Percentiles rank a stretch among this genome's conserved stretches.
phyloP scores from a whole-genome alignment of 1,284 basidiomycete genomes.

The Ceratobasidium sp. region DNA sequence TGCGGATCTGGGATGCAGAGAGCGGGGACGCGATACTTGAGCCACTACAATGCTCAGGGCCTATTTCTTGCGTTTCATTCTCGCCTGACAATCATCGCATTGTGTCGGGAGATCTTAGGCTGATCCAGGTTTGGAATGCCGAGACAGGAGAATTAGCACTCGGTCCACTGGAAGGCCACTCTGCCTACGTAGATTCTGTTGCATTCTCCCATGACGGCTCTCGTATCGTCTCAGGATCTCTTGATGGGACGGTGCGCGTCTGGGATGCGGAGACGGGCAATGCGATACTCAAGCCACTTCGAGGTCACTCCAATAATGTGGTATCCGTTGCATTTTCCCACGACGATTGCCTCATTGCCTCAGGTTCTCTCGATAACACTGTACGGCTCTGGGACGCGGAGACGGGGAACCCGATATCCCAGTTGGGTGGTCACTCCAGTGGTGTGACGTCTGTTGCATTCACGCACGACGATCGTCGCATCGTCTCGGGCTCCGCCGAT shows the following conservation, averaged over 20 bases:
- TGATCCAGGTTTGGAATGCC: neutral
- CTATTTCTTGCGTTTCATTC: no score
- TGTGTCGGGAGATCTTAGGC: neutral
- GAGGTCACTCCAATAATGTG: conserved; percentile 39
- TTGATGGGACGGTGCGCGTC: conserved; percentile 30
- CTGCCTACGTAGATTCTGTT: conserved; percentile 14
- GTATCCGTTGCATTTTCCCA: conserved; percentile 37
- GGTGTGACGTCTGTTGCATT: no score
- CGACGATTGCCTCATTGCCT: conserved; percentile 36
- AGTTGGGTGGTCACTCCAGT: no score
- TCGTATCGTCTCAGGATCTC: conserved; percentile 37
- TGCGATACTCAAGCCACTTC: neutral
- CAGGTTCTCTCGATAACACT: conserved; percentile 11
- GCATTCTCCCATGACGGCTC: conserved; percentile 40
- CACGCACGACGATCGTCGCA: no score
- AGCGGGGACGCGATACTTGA: no score
- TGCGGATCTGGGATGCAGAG: no score
- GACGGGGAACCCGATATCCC: neutral
- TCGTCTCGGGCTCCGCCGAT: no score
- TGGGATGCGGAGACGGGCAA: conserved; percentile 30
- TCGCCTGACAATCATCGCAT: neutral
- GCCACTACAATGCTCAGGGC: no score
- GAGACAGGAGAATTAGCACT: conserved; percentile 25
- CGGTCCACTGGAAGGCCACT: conserved; percentile 41
- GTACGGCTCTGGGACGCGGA: no score